Evolutionary conservation across 805 yeast species (phyloP).

Genomic region (Phaffomyces antillensis): DNA sequence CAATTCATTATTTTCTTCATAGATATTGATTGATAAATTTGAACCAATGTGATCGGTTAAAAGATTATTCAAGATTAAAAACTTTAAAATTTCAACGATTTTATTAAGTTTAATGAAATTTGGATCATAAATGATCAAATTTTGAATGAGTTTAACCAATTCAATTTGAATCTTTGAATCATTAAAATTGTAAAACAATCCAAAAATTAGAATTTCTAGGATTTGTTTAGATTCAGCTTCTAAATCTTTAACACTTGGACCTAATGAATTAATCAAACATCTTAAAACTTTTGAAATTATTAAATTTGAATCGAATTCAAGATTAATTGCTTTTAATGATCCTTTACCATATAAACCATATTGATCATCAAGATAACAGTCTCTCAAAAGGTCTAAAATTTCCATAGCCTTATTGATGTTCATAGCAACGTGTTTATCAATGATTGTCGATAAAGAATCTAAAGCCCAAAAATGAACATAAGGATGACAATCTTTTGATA

Average conservation of each 20-base stretch:
- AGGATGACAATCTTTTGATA: constrained; percentile 79
- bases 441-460: constrained; percentile 46
- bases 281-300: constrained; percentile 38
- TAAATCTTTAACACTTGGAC: constrained; percentile 45
- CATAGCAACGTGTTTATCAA: constrained; percentile 48
- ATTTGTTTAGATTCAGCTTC: constrained; percentile 22
- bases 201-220: constrained; percentile 32
- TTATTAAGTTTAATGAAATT: constrained; percentile 23
- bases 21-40: constrained; percentile 27
- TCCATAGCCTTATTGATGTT: constrained; percentile 36
- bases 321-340: constrained; percentile 42
- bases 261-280: constrained; percentile 42
- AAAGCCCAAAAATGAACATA: constrained; percentile 70
- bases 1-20: constrained; percentile 33
- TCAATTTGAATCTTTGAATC: constrained; percentile 28
- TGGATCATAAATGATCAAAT: constrained; percentile 40
- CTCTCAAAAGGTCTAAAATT: constrained; percentile 34
- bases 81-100: constrained; percentile 27
- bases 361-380: constrained; percentile 37
- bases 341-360: constrained; percentile 40
- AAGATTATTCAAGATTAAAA: constrained; percentile 25
- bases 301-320: constrained; percentile 33
- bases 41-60: constrained; percentile 22
- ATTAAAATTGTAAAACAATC: constrained; percentile 27
- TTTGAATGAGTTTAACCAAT: constrained; percentile 36